Evolutionary conservation across 164 flowering plant genomes (phyloP).

Genomic region (Umbellularia californica): DNA sequence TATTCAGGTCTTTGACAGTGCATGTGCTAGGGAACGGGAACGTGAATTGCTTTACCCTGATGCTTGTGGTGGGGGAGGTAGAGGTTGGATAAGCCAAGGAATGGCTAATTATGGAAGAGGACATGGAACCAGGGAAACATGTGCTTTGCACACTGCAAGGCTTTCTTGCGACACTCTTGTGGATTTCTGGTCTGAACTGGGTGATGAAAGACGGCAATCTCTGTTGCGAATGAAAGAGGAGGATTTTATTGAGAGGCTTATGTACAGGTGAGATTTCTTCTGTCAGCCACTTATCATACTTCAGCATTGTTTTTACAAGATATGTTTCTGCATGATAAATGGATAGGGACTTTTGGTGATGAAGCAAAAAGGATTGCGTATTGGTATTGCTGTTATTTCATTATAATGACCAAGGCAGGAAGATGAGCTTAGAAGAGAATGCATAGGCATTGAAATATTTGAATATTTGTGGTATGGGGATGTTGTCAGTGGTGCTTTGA

Average conservation of each 20-base stretch:
- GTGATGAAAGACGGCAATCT: conserved; percentile 87
- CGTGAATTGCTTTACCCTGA: conserved; percentile 94
- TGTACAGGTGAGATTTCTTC: conserved; percentile 64
- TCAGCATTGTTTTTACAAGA: too few species aligned
- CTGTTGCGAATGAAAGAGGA: conserved; percentile 96
- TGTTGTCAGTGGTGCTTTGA: too few species aligned
- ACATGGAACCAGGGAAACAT: conserved; percentile 94
- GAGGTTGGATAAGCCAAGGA: conserved; percentile 99
- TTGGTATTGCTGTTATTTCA: too few species aligned
- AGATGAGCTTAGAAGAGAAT: too few species aligned
- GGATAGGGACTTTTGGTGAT: too few species aligned
- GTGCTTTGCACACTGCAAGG: conserved; percentile 95
- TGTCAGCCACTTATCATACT: too few species aligned
- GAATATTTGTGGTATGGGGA: too few species aligned
- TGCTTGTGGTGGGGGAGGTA: conserved; percentile 98
- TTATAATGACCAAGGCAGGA: too few species aligned
- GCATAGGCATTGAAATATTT: too few species aligned
- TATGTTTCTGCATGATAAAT: too few species aligned
- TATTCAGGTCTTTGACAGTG: conserved; percentile 87
- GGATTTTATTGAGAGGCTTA: conserved; percentile 96
- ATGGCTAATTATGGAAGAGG: conserved; percentile 76
- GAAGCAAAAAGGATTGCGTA: too few species aligned
- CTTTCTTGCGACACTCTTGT: conserved; percentile 91
- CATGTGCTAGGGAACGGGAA: conserved; percentile 89
- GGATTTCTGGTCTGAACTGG: conserved; percentile 96